Conservation (phyloP, 2,329 filamentous ascomycete genomes). For the Leptographium galeiforme region DNA sequence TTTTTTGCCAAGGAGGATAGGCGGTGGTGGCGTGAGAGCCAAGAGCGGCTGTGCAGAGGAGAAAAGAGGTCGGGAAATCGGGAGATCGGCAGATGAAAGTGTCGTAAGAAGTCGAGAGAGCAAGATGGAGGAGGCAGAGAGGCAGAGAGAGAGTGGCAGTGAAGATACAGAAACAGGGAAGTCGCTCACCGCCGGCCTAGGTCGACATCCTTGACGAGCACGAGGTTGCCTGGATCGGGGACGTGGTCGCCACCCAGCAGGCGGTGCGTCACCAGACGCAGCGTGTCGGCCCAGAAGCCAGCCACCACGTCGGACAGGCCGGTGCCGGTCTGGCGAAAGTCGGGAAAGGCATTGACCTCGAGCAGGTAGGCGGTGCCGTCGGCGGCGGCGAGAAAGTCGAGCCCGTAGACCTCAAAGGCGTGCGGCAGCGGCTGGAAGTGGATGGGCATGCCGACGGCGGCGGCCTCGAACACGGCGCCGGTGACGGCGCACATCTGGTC, state of each 20-base stretch:
- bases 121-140: no score
- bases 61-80: no score
- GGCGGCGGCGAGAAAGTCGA: conserved; percentile 74
- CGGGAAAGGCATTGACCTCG: conserved; percentile 92
- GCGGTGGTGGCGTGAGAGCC: no score
- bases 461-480: conserved; percentile 72
- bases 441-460: conserved; percentile 67
- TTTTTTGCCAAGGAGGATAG: no score
- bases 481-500: conserved; percentile 61
- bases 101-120: no score
- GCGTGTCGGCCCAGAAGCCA: conserved; percentile 62
- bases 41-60: no score
- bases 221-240: conserved; percentile 21
- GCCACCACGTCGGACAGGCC: conserved; percentile 59
- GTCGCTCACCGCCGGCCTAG: conserved; percentile 31
- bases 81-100: no score
- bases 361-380: conserved; percentile 52
- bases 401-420: conserved; percentile 81
- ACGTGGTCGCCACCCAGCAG: conserved; percentile 29
- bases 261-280: conserved; percentile 48
- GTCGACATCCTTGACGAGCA: conserved; percentile 38
- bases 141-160: no score
- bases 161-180: no score
- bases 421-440: conserved; percentile 87
- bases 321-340: conserved; percentile 82